A percentile compares a stretch with the other conserved stretches of the same genome.
These are phyloP conservation scores for Magnaporthiopsis incrustans DNA, from an alignment of 2,329 filamentous ascomycete species.

Conservation along the genomic window DNA sequence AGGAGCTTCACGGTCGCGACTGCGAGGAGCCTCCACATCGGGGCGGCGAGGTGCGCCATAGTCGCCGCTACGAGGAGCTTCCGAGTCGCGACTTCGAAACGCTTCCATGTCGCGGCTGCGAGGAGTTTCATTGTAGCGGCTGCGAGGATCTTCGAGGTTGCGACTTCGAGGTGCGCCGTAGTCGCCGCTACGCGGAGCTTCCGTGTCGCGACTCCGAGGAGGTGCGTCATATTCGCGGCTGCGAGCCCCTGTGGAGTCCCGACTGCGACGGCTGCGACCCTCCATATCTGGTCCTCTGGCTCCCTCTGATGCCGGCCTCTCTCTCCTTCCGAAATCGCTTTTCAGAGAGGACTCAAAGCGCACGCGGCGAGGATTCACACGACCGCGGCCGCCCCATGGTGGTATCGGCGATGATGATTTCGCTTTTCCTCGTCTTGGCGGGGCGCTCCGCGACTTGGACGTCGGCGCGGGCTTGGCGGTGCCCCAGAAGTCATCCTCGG, in stretches of 20 bases:
- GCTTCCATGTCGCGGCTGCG: no score
- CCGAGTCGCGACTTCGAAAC: no score
- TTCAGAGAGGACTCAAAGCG: background rate
- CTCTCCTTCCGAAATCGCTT: background rate
- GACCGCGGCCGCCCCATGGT: background rate
- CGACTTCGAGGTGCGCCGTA: background rate
- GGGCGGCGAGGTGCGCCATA: no score
- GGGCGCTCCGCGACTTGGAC: background rate
- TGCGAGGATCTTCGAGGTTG: no score
- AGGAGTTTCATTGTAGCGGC: no score
- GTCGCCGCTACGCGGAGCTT: no score
- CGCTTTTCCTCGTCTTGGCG: constrained; percentile 9
- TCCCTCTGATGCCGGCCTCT: background rate
- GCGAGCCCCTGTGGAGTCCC: no score
- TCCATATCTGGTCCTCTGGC: background rate
- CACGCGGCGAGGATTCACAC: no score
- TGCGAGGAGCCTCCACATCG: no score
- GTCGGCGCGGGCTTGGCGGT: background rate
- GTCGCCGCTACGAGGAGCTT: background rate
- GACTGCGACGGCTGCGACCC: no score
- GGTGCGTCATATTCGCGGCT: no score
- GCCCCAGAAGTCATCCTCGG: background rate
- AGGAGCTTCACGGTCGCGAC: no score
- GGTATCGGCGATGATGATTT: constrained; percentile 1
- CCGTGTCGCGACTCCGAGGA: background rate